Evolutionary conservation across 2,329 filamentous ascomycete genomes (phyloP), one percentile per base, ranked within the genome.

Genomic region (Xylariaceae sp.): DNA sequence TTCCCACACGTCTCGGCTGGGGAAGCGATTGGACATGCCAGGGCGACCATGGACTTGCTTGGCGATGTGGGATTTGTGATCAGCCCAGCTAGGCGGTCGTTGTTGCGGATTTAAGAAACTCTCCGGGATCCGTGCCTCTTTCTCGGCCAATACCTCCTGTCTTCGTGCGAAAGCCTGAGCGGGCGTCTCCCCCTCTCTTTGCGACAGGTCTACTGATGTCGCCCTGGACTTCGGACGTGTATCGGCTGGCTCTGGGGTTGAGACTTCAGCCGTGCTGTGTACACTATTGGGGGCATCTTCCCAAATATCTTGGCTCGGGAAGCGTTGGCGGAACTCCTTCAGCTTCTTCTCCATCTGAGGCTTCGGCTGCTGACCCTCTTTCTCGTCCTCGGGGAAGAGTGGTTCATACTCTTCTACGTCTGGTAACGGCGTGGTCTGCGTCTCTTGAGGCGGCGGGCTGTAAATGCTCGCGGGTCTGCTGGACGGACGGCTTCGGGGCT

Each of bases 301-400:
- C 92, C 92, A 98, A 28, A 97, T 78, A 59, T 98, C 92, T 60
- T 89, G 85, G 61, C 89, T 96, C 1, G 92, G 92, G 63, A 98
- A 98, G 46, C 75, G 64, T 44, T 83, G 83, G 47, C 78, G 76
- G 44, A 73, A 67, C 48, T 78, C 71, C 39, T 68, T 68, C 40
- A 72, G 63, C 47, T 72, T 71, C 47, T 72, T 71, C 35, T 70
- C 66, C 16, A 59, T 58, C 27, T 65, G 54, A 7, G 60, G 54
- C 21, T 60, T 58, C 13, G 65, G 59, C 37, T 66, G 59, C 40
- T 66, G 61, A 13, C 53, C 50, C 14, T 59, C 67, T 40, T 78
- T 75, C 3, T 75, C 73, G 12, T 89, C 85, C 40, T 92, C 88
- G 0, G 86, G 82, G 63, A 98, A 98, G 3, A 98, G 68, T 2